Evolutionary conservation across 228 moss, liverwort and hornwort genomes (phyloP).

Genomic region (Sphagnum magellanicum): DNA sequence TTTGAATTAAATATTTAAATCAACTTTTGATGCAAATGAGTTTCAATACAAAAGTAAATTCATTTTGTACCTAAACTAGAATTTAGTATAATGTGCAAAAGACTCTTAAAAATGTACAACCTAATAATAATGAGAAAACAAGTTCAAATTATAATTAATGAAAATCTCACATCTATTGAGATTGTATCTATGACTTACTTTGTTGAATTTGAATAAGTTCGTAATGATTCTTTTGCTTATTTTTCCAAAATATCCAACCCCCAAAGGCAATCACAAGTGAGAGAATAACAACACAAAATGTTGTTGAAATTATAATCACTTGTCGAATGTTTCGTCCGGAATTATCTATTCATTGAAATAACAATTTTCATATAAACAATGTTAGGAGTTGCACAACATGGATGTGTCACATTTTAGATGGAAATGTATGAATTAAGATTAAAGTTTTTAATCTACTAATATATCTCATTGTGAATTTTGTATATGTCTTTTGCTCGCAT

Average conservation of each 20-base stretch:
- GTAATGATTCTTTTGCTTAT: not conserved
- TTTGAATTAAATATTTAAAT: not conserved
- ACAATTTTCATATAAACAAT: not conserved
- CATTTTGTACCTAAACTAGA: not conserved
- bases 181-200: not conserved
- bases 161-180: not conserved
- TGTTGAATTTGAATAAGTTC: not conserved
- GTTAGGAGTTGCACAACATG: not conserved
- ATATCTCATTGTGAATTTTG: not conserved
- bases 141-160: too few species aligned
- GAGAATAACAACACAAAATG: constrained; percentile 1
- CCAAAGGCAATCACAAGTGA: not conserved
- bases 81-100: not conserved
- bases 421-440: not conserved
- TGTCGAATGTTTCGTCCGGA: too few species aligned
- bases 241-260: not conserved
- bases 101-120: not conserved
- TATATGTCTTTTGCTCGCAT: not conserved
- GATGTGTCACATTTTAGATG: not conserved
- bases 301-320: not conserved
- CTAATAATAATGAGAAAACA: not conserved
- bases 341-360: not conserved
- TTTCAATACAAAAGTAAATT: not conserved
- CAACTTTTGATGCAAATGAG: not conserved
- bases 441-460: not conserved